These are phyloP conservation scores for Heracleum sosnowskyi DNA, from an alignment of 129 eudicot species.

Conservation along the genomic window DNA sequence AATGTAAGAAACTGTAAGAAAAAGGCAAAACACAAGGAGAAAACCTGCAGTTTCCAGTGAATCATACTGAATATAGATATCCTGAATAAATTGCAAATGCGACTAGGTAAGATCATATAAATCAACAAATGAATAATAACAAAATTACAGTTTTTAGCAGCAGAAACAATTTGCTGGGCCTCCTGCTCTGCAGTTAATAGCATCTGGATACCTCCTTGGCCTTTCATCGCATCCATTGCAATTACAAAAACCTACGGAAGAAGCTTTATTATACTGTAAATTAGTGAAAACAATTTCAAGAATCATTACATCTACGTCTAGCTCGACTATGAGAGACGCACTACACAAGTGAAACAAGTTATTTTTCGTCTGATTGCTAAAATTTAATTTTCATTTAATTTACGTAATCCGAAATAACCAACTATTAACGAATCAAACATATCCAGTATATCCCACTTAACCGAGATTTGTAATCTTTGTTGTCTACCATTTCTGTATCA, in stretches of 20 bases:
- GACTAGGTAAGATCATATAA: background rate
- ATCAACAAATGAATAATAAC: background rate
- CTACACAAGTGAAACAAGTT: too few relatives aligned
- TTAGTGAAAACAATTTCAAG: background rate
- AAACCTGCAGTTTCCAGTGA: background rate
- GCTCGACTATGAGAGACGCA: too few relatives aligned
- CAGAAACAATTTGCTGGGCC: conserved; percentile 44
- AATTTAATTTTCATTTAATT: too few relatives aligned
- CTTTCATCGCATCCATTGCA: conserved; percentile 36
- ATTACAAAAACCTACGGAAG: background rate
- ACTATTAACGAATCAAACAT: too few relatives aligned
- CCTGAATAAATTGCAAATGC: background rate
- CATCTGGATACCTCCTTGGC: conserved; percentile 61
- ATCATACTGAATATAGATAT: background rate
- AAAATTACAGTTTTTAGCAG: conserved; percentile 37
- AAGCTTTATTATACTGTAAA: background rate
- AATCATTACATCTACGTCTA: background rate
- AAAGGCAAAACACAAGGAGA: background rate
- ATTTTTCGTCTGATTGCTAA: too few relatives aligned
- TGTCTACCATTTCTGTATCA: too few relatives aligned
- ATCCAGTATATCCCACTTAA: too few relatives aligned
- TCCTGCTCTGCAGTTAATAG: conserved; percentile 53
- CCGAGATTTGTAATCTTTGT: background rate
- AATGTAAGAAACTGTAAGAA: background rate
- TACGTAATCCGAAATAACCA: too few relatives aligned